Conservation (phyloP, 2,329 filamentous ascomycete species). For the Pleoardoris graminearum region DNA sequence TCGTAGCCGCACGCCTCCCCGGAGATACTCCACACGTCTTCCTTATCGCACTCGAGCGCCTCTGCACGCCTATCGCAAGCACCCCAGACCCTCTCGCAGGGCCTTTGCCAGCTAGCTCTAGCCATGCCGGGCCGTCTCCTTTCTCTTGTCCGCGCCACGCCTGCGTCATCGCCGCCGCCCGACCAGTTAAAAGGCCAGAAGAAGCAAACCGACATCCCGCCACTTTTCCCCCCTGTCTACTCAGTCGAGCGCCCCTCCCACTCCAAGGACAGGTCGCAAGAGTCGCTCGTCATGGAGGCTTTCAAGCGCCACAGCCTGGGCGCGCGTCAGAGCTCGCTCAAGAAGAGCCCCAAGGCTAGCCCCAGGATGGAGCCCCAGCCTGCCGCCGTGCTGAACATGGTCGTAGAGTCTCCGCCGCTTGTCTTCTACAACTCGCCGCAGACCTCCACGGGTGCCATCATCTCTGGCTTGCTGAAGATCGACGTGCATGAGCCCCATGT, state of each 20-base stretch:
- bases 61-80: slow-evolving; percentile 19
- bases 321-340: slow-evolving; percentile 31
- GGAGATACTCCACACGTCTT: slow-evolving; percentile 22
- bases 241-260: slow-evolving; percentile 39
- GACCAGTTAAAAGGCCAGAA: slow-evolving; percentile 30
- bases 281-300: slow-evolving; percentile 45
- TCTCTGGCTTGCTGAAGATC: slow-evolving; percentile 81
- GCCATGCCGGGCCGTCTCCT: slow-evolving; percentile 44
- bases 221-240: slow-evolving; percentile 41
- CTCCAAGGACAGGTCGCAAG: slow-evolving; percentile 34
- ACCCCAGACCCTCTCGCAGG: slow-evolving; percentile 31
- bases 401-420: slow-evolving; percentile 83
- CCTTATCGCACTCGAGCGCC: slow-evolving; percentile 21
- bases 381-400: slow-evolving; percentile 59
- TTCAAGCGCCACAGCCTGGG: slow-evolving; percentile 44
- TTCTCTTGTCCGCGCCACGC: slow-evolving; percentile 37
- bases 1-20: slow-evolving; percentile 24
- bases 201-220: slow-evolving; percentile 18
- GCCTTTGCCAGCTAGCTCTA: slow-evolving; percentile 11
- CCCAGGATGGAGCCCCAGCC: slow-evolving; percentile 44
- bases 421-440: slow-evolving; percentile 78
- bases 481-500: slow-evolving; percentile 69
- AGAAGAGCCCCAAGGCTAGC: slow-evolving; percentile 40
- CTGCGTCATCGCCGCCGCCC: slow-evolving; percentile 31
- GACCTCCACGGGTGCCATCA: slow-evolving; percentile 78